Evolutionary conservation across 148 eudicot species (phyloP).

Genomic region (Heliamphora exappendiculata): DNA sequence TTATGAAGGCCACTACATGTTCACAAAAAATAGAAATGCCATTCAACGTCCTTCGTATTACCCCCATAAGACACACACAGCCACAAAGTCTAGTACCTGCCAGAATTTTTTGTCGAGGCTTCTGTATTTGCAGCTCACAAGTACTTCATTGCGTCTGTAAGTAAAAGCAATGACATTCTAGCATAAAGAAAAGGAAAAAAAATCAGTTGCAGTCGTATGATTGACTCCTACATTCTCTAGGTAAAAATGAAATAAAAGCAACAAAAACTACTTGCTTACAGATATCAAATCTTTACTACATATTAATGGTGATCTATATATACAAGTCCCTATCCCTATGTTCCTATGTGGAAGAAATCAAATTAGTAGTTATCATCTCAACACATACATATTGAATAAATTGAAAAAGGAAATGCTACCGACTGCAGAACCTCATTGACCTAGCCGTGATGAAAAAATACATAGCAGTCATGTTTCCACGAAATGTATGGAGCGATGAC

Average conservation of each 20-base stretch:
- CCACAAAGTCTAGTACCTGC: slow-evolving; percentile 31
- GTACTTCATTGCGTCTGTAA: slow-evolving; percentile 35
- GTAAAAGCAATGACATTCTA: slow-evolving; percentile 47
- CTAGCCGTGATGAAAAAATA: not conserved
- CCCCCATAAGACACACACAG: not conserved
- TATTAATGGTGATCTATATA: not conserved
- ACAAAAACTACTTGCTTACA: not conserved
- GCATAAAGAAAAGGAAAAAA: not conserved
- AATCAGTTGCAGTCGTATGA: not conserved
- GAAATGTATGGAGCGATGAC: not conserved
- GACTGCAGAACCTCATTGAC: not conserved
- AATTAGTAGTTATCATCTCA: not conserved
- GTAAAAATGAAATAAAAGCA: not conserved
- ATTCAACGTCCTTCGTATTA: not conserved
- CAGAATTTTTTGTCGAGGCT: slow-evolving; percentile 36
- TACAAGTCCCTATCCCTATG: not conserved
- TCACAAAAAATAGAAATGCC: not conserved
- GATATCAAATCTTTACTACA: not conserved
- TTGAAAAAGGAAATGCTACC: not conserved
- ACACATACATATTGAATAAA: not conserved
- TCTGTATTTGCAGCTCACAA: slow-evolving; percentile 44
- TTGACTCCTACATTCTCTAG: not conserved
- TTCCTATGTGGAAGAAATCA: not conserved
- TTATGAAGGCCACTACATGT: not conserved
- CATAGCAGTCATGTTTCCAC: not conserved